Evolutionary conservation across 1,284 basidiomycete species (phyloP).

Genomic region (Trametes pubescens): DNA sequence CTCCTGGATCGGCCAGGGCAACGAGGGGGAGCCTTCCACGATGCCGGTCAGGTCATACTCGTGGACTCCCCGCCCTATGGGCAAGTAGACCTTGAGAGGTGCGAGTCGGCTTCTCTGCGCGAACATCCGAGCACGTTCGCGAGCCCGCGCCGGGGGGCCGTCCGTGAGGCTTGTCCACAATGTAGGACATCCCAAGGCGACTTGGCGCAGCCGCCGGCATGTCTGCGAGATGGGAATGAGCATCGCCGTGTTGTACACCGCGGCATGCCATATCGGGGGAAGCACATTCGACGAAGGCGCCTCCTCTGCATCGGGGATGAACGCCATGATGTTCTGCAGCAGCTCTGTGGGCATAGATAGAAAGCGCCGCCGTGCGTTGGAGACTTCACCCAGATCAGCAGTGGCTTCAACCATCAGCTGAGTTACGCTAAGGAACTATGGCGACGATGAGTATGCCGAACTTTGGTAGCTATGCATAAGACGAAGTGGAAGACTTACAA

Average conservation of each 20-base stretch:
- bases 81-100: neutral
- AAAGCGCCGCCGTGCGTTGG: neutral
- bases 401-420: neutral
- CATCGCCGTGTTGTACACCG: constrained; percentile 4
- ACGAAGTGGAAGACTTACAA: neutral
- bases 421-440: neutral
- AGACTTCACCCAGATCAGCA: no score
- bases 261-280: neutral
- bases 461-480: neutral
- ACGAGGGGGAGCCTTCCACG: neutral
- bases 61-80: neutral
- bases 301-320: neutral
- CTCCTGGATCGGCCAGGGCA: neutral
- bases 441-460: neutral
- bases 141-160: neutral
- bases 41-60: neutral
- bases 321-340: neutral
- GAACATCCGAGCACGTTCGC: neutral
- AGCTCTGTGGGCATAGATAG: neutral
- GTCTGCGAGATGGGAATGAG: constrained; percentile 15
- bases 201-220: constrained; percentile 13
- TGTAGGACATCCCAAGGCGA: constrained; percentile 1
- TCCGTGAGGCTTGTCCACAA: constrained; percentile 14
- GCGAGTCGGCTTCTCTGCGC: neutral
- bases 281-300: neutral